Base-by-base conservation (phyloP, 2,329 filamentous ascomycete genomes). In the Pseudogymnoascus sp. region DNA sequence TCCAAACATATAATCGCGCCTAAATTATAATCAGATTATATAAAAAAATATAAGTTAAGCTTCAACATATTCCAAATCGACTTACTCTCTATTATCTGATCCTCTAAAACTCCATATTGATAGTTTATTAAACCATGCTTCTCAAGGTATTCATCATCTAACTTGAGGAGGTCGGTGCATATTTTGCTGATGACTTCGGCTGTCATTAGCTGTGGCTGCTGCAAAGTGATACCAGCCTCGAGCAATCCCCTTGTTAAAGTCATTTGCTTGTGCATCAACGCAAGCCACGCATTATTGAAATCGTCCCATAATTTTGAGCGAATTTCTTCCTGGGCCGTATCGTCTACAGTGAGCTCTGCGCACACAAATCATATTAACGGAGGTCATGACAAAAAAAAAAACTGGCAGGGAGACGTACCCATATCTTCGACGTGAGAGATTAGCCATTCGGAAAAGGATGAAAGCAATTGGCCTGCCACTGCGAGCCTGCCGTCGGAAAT, bases 121-220 rank as follows among this genome's bases (percentile, higher is more conserved):
- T 97, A 99, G 77, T 99, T 95, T 9, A 99, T 91, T 58, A 99
- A 79, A n/a, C 95, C 95, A 72, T 96, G 88, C 68, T 89, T 88
- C 75, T 97, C 93, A 65, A 97, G 84, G 60, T 84, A 84, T 73
- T 97, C 92, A 73, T 93, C 96, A 12, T 55, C 31, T 60, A 96
- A 80, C 60, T 87, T 83, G 62, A 96, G 83, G 31, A 99, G 76
- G 70, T 96, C 89, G 62, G 88, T 88, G 11, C 90, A 91, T 83
- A 97, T 88, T 68, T 86, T 87, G 69, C 90, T 86, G 59, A 97
- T 80, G 23, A 80, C 83, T 2, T 89, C 87, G 67, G 83, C 80
- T 33, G 83, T 83, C 69, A 97, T 82, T 11, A 95, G 74, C 66
- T 87, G 84, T 0, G 79, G 75, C 38, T 84, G 81, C 60, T 83